Evolutionary conservation across 495 filamentous ascomycete species (phyloP), one percentile per base, ranked within the genome.

Genomic region (Astrothelium macrocarpum): DNA sequence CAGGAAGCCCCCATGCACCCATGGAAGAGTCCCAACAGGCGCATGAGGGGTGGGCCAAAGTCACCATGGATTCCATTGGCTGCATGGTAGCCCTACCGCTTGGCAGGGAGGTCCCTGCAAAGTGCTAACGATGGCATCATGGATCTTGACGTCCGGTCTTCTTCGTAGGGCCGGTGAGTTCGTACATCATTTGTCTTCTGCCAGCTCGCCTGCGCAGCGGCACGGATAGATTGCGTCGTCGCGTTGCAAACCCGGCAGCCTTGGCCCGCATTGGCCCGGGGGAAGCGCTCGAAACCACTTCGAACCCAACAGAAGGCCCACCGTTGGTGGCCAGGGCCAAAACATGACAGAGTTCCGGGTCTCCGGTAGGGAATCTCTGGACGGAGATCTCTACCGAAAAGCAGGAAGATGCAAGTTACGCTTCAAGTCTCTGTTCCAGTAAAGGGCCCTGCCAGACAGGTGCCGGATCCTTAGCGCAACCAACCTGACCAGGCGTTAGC

Each of bases 401-500:
- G 49, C 49, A 56, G 49, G 23, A 56, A 56, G 49, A 56, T 56
- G 49, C 25, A 25, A 56, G 20, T 25, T 23, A n/a, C 12, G 10
- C 9, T 20, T 56, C 49, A 28, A 26, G 11, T 29, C 49, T 56
- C n/a, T 56, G 23, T 56, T 9, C 49, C 49, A 56, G 49, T 56
- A 20, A 56, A 56, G 25, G 20, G 49, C 49, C 49, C 26, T 29
- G 23, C 49, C 49, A 56, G 23, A 56, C 49, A n/a, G 23, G 16
- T 56, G 49, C 49, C 49, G 25, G 49, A 56, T 56, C 49, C 49
- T 56, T 56, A 56, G 49, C 49, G 49, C 49, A 28, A 56, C 49
- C 49, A 56, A 56, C 49, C 49, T 56, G 49, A 56, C 49, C 12
- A 56, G 49, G 49, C 49, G 49, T 56, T 56, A 56, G 49, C 49